Percentiles rank a stretch among this genome's conserved stretches.
These are phyloP conservation scores for Coniochaeta hoffmannii DNA, from an alignment of 2,329 filamentous ascomycete species.

Conservation along the genomic window DNA sequence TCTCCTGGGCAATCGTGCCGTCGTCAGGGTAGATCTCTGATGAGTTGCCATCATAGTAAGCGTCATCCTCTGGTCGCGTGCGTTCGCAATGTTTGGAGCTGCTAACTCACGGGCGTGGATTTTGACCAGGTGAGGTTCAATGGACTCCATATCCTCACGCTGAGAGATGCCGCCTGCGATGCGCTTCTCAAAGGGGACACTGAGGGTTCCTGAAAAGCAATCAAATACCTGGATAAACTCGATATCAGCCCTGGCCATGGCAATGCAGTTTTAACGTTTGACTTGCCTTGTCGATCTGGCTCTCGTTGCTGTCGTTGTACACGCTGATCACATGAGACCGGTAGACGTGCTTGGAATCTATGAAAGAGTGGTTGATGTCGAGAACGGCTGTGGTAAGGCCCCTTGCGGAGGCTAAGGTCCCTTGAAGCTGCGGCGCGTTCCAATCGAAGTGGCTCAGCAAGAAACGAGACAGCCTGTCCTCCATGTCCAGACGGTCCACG, in stretches of 20 bases:
- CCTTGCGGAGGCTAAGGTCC: background rate
- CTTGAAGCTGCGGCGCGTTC: background rate
- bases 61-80: background rate
- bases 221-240: background rate
- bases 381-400: background rate
- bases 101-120: background rate
- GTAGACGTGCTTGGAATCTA: background rate
- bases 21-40: background rate
- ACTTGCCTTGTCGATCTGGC: background rate
- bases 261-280: background rate
- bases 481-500: background rate
- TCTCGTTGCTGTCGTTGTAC: background rate
- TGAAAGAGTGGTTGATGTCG: background rate
- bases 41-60: background rate
- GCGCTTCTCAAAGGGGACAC: background rate
- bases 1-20: background rate
- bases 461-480: background rate
- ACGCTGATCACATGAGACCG: slow-evolving; percentile 1
- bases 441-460: background rate
- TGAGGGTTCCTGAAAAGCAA: background rate
- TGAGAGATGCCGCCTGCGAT: background rate
- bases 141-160: background rate
- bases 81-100: background rate
- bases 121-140: background rate
- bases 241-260: background rate